Percentiles rank a stretch among this genome's conserved stretches.
Evolutionary conservation across 192 early-diverging fungal genomes (phyloP).

Genomic region (Entomortierella chlamydospora): DNA sequence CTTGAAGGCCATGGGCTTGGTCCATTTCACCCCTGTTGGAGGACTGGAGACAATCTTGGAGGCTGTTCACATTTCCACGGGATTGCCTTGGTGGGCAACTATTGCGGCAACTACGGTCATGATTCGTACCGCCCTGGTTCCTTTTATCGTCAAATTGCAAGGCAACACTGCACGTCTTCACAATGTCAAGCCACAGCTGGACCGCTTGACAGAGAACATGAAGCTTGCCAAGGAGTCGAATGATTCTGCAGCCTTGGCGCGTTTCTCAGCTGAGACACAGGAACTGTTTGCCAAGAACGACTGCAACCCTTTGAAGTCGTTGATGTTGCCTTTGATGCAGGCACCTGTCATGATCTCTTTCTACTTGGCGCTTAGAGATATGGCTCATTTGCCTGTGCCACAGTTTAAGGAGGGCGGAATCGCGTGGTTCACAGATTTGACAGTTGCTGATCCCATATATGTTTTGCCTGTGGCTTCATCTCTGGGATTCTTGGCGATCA

Average conservation of each 20-base stretch:
- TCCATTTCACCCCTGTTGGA: constrained; percentile 78
- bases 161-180: constrained; percentile 73
- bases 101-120: constrained; percentile 77
- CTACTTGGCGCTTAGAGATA: constrained; percentile 84
- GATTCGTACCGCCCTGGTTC: constrained; percentile 77
- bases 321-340: constrained; percentile 75
- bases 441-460: constrained; percentile 81
- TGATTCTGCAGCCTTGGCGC: constrained; percentile 66
- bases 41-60: constrained; percentile 79
- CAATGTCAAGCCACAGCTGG: constrained; percentile 79
- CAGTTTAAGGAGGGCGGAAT: constrained; percentile 82
- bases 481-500: constrained; percentile 74
- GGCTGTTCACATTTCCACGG: constrained; percentile 80
- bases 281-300: constrained; percentile 77
- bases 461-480: constrained; percentile 83
- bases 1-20: constrained; percentile 84
- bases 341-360: constrained; percentile 86
- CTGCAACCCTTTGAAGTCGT: constrained; percentile 71
- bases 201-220: constrained; percentile 75
- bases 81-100: constrained; percentile 95
- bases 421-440: constrained; percentile 89
- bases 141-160: constrained; percentile 79
- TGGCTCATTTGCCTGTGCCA: constrained; percentile 86
- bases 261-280: constrained; percentile 52
- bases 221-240: constrained; percentile 63